Base-by-base conservation (phyloP, 306 rosid genomes). In the Castanea crenata region DNA sequence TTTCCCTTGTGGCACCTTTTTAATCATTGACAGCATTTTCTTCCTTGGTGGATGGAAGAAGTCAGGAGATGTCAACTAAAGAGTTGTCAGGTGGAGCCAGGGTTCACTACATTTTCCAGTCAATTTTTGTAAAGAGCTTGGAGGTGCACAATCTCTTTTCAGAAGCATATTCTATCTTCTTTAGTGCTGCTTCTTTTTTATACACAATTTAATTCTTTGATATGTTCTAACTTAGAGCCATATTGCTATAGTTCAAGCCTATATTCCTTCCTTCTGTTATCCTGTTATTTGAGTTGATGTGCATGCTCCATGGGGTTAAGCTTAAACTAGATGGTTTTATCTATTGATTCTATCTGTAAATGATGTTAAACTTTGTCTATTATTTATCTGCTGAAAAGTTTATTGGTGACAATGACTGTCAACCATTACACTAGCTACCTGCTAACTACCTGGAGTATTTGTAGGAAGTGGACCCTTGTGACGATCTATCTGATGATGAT, bases 401-500 rank as follows among this genome's bases (percentile, higher is more conserved):
- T 58, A 75, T 46, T 9, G 6, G 67, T 25, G 52, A 59, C 3
- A n/a, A 58, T 34, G 46, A 12, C 23, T 35, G 16, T 67, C 19
- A 34, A 67, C 27, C 27, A 9, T 35, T 11, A 35, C 41, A 35
- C n/a, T 67, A 67, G 35, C 58, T 64, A 38, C 44, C 58, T 64
- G 55, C 44, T 67, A 10, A 27, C 68, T 78, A 13, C 67, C 73
- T 74, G 12, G 38, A 20, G 35, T 61, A 74, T 35, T 78, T 78
- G 86, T 56, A 84, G 90, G 90, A 82, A 68, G 88, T 81, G 58
- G 84, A 87, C 69, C 90, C 88, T 19, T 84, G 86, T 41, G 86
- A 81, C 1, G 84, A 81, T 75, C 73, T 81, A 74, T 76, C 72
- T 76, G 82, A 81, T 72, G 88, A 81, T 79, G 84, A 84, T 73